Evolutionary conservation across 768 basidiomycete genomes (phyloP), one percentile per base, ranked within the genome.

Genomic region (Serendipita indica): DNA sequence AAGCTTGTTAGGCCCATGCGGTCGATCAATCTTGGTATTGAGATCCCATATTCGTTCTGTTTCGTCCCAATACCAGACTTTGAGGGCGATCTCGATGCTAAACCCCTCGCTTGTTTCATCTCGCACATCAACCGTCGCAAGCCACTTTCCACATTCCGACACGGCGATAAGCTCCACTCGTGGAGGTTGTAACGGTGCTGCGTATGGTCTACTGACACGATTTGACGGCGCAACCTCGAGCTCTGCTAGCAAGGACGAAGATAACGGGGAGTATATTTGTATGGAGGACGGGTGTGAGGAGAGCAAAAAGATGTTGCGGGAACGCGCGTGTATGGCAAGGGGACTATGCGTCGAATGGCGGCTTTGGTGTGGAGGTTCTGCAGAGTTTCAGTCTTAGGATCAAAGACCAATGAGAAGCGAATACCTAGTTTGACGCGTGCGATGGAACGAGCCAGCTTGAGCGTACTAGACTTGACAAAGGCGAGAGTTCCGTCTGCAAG

Each of bases 271-370:
- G 72, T 87, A 93, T 25, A 86, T 81, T 72, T 98, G 94, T 37
- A 99, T 74, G n/a, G 91, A 89, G 2, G 93, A 92, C 0, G 91
- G 87, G 66, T 99, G 93, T 0, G 92, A 93, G 2, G 94, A 91
- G 0, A 91, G 89, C 14, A 98, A 76, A 63, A 97, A 77, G 61
- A 98, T 73, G 3, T 88, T 81, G 30, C 82, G 79, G 3, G 89
- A 83, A 3, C 73, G 71, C 2, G 76, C 71, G 69, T 97, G 93
- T 39, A 87, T 74, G 3, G 86, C 84, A 27, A 96, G 78, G 13
- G 89, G 92, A 20, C 77, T 72, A 4, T n/a, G n/a, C n/a, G 67
- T 54, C 66, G 65, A 57, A 67, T 2, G 28, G 63, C 58, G 57
- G 66, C 61, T 67, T 69, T 61, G 63, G 70, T 41, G 60, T 35